Evolutionary conservation across 345 rosid genomes (phyloP).

Genomic region (Durio zibethinus): DNA sequence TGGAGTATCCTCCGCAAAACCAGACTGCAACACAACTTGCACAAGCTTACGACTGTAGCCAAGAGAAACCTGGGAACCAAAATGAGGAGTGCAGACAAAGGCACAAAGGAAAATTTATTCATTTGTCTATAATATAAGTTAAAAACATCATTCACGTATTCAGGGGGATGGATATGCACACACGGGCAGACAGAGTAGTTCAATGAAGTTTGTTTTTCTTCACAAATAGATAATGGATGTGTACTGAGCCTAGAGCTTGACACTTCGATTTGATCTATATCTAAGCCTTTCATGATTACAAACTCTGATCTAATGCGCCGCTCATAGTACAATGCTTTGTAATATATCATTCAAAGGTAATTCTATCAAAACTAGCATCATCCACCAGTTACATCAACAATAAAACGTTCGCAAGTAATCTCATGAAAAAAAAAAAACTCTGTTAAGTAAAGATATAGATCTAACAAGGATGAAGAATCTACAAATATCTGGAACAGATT

Average conservation of each 20-base stretch:
- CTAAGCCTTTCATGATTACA: neutral
- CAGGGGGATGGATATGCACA: neutral
- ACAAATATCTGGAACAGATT: constrained; percentile 15
- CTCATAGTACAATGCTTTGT: neutral
- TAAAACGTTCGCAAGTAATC: neutral
- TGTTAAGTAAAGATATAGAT: constrained; percentile 8
- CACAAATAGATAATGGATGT: neutral
- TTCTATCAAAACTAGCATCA: neutral
- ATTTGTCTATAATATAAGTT: neutral
- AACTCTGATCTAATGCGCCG: neutral
- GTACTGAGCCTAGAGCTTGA: neutral
- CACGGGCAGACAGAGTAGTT: neutral
- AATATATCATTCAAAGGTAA: neutral
- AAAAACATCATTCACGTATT: neutral
- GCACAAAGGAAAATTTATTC: neutral
- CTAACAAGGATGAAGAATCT: constrained; percentile 21
- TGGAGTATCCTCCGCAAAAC: neutral
- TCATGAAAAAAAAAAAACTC: constrained; percentile 4
- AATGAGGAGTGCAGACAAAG: too few species aligned
- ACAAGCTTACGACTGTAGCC: neutral
- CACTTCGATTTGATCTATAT: neutral
- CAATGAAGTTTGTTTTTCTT: neutral
- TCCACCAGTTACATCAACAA: neutral
- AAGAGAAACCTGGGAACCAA: too few species aligned
- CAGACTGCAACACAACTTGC: neutral